These are phyloP conservation scores for Colletotrichum phormii DNA, from an alignment of 2,329 filamentous ascomycete species.

Conservation along the genomic window DNA sequence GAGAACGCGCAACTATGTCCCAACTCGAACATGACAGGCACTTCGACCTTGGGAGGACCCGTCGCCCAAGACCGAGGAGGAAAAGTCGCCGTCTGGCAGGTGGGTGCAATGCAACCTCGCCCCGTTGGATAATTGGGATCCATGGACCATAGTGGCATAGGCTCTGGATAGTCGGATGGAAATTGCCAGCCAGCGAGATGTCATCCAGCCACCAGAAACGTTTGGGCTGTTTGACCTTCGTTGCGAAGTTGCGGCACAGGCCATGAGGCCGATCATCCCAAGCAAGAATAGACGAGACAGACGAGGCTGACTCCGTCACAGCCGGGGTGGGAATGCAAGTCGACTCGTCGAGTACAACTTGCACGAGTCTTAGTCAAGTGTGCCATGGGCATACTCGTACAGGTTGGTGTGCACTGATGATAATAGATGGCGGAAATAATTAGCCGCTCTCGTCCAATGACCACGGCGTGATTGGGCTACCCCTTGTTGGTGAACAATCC, in stretches of 20 bases:
- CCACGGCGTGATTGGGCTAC: neutral
- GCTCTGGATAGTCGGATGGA: neutral
- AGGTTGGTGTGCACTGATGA: neutral
- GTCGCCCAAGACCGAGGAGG: neutral
- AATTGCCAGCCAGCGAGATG: neutral
- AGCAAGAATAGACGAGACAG: conserved; percentile 34
- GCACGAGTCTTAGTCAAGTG: neutral
- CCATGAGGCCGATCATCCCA: conserved; percentile 21
- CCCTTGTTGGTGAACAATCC: neutral
- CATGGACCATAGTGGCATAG: neutral
- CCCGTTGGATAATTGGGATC: neutral
- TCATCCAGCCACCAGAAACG: conserved; percentile 34
- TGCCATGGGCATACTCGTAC: neutral
- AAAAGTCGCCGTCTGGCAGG: neutral
- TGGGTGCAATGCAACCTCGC: neutral
- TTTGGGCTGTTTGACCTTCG: conserved; percentile 34
- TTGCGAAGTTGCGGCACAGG: conserved; percentile 23
- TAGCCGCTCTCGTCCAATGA: conserved; percentile 11
- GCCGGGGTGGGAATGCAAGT: neutral
- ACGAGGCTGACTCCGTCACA: conserved; percentile 4
- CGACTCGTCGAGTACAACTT: neutral
- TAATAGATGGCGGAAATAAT: neutral
- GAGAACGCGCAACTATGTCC: neutral
- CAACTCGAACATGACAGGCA: neutral
- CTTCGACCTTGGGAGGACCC: neutral